These are phyloP conservation scores for Vitis hybrid DNA, from an alignment of 177 flowering plant species.

Conservation along the genomic window DNA sequence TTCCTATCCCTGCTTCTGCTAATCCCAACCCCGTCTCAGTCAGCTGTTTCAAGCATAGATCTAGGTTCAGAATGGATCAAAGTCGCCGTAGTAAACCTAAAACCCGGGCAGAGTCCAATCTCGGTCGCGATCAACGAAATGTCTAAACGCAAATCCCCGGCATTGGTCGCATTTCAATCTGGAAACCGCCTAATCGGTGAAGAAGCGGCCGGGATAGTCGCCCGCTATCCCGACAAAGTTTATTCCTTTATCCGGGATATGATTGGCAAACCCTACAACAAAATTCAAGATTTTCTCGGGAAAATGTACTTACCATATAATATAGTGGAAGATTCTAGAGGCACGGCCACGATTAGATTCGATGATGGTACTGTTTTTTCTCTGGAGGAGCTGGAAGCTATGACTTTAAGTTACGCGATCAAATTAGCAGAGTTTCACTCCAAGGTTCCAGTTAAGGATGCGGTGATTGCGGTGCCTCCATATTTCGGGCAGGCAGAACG, in stretches of 20 bases:
- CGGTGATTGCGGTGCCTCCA: constrained; percentile 81
- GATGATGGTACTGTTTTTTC: constrained; percentile 57
- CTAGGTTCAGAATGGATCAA: constrained; percentile 95
- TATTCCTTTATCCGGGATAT: constrained; percentile 64
- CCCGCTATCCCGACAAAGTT: constrained; percentile 82
- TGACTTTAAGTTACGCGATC: constrained; percentile 64
- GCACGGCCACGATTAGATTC: constrained; percentile 45
- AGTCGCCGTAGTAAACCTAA: constrained; percentile 91
- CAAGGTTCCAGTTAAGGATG: constrained; percentile 65
- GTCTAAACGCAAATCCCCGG: constrained; percentile 96
- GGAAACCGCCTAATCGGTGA: constrained; percentile 76
- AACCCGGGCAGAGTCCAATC: constrained; percentile 89
- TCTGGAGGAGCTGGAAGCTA: constrained; percentile 77
- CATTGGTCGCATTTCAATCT: constrained; percentile 67
- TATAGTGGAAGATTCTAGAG: constrained; percentile 66
- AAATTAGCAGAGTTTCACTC: constrained; percentile 78
- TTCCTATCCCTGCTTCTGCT: constrained; percentile 23
- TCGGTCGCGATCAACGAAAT: constrained; percentile 93
- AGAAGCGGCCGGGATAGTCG: constrained; percentile 77
- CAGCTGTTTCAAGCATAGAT: constrained; percentile 93
- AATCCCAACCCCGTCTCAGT: constrained; percentile 32
- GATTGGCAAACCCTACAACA: constrained; percentile 56
- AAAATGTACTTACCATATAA: constrained; percentile 65
- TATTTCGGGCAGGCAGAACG: constrained; percentile 94
- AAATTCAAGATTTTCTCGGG: constrained; percentile 35